Evolutionary conservation across 2,329 filamentous ascomycete species (phyloP).

Genomic region (Penicillium sp.): DNA sequence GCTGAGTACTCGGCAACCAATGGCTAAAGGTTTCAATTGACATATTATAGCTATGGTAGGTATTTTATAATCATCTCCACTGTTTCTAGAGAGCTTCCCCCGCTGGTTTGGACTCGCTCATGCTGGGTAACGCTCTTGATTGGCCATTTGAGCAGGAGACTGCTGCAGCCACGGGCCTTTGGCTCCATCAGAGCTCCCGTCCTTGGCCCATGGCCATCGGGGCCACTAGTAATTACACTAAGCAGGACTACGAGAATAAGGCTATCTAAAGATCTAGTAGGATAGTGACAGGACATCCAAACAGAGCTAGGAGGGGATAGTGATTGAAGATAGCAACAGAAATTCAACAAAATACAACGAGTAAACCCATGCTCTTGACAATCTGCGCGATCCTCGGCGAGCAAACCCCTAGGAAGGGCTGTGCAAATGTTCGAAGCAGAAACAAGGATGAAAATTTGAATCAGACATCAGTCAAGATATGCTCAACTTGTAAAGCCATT

Average conservation of each 20-base stretch:
- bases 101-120: not conserved
- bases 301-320: slow-evolving; percentile 7
- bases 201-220: slow-evolving; percentile 6
- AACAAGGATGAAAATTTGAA: slow-evolving; percentile 12
- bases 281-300: not conserved
- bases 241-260: not conserved
- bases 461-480: slow-evolving; percentile 10
- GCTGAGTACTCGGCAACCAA: not conserved
- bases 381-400: slow-evolving; percentile 17
- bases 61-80: not conserved
- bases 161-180: slow-evolving; percentile 11
- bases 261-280: not conserved
- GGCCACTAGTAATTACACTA: not conserved
- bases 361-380: slow-evolving; percentile 21
- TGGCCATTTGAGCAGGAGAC: slow-evolving; percentile 9
- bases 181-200: slow-evolving; percentile 13
- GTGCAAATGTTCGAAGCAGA: slow-evolving; percentile 14
- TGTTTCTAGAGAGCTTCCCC: not conserved
- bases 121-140: slow-evolving; percentile 12
- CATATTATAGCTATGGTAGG: not conserved
- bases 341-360: slow-evolving; percentile 20
- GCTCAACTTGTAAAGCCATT: slow-evolving; percentile 12
- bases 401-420: slow-evolving; percentile 9
- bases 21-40: not conserved
- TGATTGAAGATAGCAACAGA: slow-evolving; percentile 11